Base-by-base conservation (phyloP, 164 flowering plant genomes). In the Vitis amurensis region DNA sequence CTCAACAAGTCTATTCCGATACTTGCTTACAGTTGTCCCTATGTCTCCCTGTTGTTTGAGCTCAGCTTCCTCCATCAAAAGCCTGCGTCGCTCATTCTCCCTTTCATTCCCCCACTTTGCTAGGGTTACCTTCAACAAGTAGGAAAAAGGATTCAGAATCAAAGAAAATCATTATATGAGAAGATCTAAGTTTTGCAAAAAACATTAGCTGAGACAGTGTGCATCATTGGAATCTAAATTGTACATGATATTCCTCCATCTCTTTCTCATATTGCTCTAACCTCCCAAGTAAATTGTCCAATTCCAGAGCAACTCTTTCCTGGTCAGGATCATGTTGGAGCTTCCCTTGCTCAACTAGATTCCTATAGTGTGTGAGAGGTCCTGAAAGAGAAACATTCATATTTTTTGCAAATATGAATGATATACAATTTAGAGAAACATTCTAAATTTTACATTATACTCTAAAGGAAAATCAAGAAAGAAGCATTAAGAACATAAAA, bases 231-330 rank as follows among this genome's bases (percentile, higher is more conserved):
- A 23, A 55, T 56, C 31, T 59, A 57, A 56, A 47, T 19, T 59
- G 4, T 69, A 94, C 98, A 83, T 90, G 94, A 76, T 90, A 95
- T 57, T 85, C 90, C 73, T 89, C 84, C 99, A 95, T 95, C 53
- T 92, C 93, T 69, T 80, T 86, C 78, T 92, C 95, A 78, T 92
- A 95, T 48, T 88, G 84, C 70, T 90, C 83, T 83, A 95, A 82
- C 70, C 94, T 90, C 74, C 85, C 86, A 16, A 90, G 84, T 62
- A 95, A 73, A 67, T 82, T 86, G 53, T 90, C 87, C 70, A 95
- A 82, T 70, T 90, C 88, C 44, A 62, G 13, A 69, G 97, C 99
- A 71, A 95, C 92, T 55, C 70, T 82, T 75, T 95, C 98, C 76
- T 95, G 99, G 79, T 84, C 71, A 63, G 89, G 81, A 77, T 95